phyloP scores from a whole-genome alignment of 164 flowering plant species.

The Echeveria elegans region DNA sequence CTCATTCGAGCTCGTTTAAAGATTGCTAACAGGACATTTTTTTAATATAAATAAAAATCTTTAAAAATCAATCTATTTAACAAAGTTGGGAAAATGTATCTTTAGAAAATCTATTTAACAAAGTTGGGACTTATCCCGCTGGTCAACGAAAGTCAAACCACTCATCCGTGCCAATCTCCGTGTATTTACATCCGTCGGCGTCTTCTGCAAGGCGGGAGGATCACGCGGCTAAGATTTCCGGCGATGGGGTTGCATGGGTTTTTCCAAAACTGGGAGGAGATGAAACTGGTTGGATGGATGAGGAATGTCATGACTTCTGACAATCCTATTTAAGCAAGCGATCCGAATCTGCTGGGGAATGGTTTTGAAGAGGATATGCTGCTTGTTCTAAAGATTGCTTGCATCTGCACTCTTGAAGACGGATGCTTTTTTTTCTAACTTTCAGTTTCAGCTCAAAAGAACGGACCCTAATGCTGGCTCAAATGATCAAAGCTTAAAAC shows the following conservation, averaged over 20 bases:
- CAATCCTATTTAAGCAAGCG: constrained; percentile 55
- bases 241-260: constrained; percentile 41
- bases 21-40: no score
- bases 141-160: constrained; percentile 18
- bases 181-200: constrained; percentile 34
- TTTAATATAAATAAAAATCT: no score
- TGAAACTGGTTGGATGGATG: constrained; percentile 80
- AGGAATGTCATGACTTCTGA: constrained; percentile 71
- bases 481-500: no score
- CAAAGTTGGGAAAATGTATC: no score
- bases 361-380: constrained; percentile 78
- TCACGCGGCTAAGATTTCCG: constrained; percentile 36
- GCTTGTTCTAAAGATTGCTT: constrained; percentile 75
- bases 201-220: constrained; percentile 38
- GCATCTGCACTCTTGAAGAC: constrained; percentile 76
- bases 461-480: constrained; percentile 68
- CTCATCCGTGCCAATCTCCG: constrained; percentile 40
- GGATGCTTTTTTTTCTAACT: no score
- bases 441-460: no score
- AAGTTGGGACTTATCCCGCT: no score
- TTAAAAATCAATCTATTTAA: no score
- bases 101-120: no score
- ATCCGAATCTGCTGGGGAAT: constrained; percentile 48
- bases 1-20: no score
- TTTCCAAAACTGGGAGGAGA: constrained; percentile 47